Percentiles rank a stretch among this genome's conserved stretches.
phyloP scores from a whole-genome alignment of 495 filamentous ascomycete genomes.

The Penicillium canescens region DNA sequence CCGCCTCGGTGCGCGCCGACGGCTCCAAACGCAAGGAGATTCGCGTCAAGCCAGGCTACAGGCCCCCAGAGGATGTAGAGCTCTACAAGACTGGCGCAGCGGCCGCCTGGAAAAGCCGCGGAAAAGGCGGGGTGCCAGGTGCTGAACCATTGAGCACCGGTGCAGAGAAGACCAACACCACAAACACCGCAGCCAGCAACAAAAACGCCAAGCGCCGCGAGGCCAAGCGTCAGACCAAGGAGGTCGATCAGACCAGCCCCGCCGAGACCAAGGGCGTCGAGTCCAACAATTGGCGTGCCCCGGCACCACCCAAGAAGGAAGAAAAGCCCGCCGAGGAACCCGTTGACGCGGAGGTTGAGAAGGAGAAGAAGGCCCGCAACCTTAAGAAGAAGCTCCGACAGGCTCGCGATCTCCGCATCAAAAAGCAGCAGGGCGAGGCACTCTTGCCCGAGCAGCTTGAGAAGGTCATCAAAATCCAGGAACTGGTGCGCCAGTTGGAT shows the following conservation, averaged over 20 bases:
- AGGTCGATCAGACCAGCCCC: slow-evolving; percentile 38
- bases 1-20: slow-evolving; percentile 81
- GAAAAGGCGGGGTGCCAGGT: slow-evolving; percentile 76
- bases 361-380: slow-evolving; percentile 88
- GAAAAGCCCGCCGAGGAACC: slow-evolving; percentile 33
- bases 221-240: slow-evolving; percentile 84
- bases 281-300: slow-evolving; percentile 31
- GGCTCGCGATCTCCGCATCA: slow-evolving; percentile 84
- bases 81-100: slow-evolving; percentile 93
- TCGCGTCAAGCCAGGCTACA: slow-evolving; percentile 88
- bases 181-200: slow-evolving; percentile 57
- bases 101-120: slow-evolving; percentile 80
- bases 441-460: slow-evolving; percentile 94
- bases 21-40: slow-evolving; percentile 90
- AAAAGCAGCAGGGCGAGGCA: slow-evolving; percentile 81
- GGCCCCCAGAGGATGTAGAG: slow-evolving; percentile 93
- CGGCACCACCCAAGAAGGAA: slow-evolving; percentile 24
- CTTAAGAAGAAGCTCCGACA: slow-evolving; percentile 96
- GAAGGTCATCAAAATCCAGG: slow-evolving; percentile 95
- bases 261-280: slow-evolving; percentile 40
- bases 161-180: slow-evolving; percentile 45
- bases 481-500: slow-evolving; percentile 87
- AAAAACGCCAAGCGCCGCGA: slow-evolving; percentile 96
- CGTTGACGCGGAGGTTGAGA: slow-evolving; percentile 71
- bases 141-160: slow-evolving; percentile 61